Percentiles rank a stretch among this genome's conserved stretches.
Conservation (phyloP, 768 basidiomycete species). For the Coprinopsis sp. region DNA sequence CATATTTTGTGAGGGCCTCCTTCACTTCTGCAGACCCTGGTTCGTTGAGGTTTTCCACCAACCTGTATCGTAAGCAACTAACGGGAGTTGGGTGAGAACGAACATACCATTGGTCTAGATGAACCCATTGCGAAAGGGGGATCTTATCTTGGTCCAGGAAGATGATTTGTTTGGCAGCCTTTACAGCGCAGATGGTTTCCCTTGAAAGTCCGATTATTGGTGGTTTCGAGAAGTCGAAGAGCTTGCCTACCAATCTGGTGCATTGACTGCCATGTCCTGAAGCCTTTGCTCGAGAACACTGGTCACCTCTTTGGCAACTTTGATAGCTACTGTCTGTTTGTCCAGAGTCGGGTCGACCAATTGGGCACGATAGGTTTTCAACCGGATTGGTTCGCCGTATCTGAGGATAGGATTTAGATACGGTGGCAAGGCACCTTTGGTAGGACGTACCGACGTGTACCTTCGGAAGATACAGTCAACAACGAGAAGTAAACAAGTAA, state of each 20-base stretch:
- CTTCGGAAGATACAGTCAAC: too few relatives aligned
- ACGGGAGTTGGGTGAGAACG: background rate
- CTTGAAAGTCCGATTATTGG: conserved; percentile 22
- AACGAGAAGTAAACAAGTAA: background rate
- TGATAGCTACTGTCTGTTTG: conserved; percentile 31
- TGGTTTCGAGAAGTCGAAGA: background rate
- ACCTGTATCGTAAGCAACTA: background rate
- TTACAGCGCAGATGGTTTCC: conserved; percentile 58
- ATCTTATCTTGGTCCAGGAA: conserved; percentile 47
- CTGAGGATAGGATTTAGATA: conserved; percentile 23
- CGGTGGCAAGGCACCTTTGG: background rate
- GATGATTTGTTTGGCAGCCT: conserved; percentile 53
- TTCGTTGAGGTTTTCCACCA: background rate
- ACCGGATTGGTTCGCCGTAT: conserved; percentile 48
- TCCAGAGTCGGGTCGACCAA: conserved; percentile 35
- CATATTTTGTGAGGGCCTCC: conserved; percentile 48
- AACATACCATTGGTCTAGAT: conserved; percentile 50
- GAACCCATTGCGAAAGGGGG: conserved; percentile 45
- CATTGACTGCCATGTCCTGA: conserved; percentile 54
- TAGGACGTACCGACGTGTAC: conserved; percentile 19
- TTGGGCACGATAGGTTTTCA: conserved; percentile 48
- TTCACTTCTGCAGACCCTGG: conserved; percentile 28
- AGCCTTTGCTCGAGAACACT: conserved; percentile 44
- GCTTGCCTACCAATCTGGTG: conserved; percentile 55
- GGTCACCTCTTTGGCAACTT: conserved; percentile 56